Evolutionary conservation across 2,329 filamentous ascomycete genomes (phyloP), one percentile per base, ranked within the genome.

Genomic region (Pestalotiopsis sp.): DNA sequence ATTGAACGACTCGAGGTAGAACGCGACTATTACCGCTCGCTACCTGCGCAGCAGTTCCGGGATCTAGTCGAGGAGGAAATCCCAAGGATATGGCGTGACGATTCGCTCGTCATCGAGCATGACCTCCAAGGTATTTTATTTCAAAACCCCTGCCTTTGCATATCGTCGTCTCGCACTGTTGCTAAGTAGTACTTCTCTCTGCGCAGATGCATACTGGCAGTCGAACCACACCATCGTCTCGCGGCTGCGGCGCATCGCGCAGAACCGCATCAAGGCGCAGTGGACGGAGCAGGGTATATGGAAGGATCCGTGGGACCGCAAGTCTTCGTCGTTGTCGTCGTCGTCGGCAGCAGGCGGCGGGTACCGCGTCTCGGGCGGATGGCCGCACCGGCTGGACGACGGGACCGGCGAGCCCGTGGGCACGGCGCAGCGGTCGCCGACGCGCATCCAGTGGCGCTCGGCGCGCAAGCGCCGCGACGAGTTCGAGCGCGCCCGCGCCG

Each of bases 191-290:
- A 23, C 2, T 31, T 5, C 4, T 40, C 4, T 4, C 17, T 17
- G 5, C 57, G 17, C 57, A 62, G 59, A 62, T 40, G 36, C 27
- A 11, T 41, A 62, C 36, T 62, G 59, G 59, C 59, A 62, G 38
- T 38, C 59, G 5, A 23, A 23, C 75, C 68, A 66, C 17, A 13
- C 23, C 52, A 17, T 66, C 12, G 36, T 61, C 17, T 57, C 40
- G 13, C 36, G 63, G 17, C 40, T 65, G 14, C 38, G 14, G 5
- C 31, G 20, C 25, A 13, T 27, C 12, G 40, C 63, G 9, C 63
- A 65, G 25, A 25, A 52, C 13, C 14, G 41, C 49, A 38, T 25
- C 36, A 68, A 17, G 31, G 25, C 63, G 49, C 14, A 52, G 31
- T 58, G 56, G 40, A 49, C 60, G 5, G 63, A 49, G 17, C 40